phyloP scores from a whole-genome alignment of 1,139 yeast species.

The Sugiyamaella pinicola region DNA sequence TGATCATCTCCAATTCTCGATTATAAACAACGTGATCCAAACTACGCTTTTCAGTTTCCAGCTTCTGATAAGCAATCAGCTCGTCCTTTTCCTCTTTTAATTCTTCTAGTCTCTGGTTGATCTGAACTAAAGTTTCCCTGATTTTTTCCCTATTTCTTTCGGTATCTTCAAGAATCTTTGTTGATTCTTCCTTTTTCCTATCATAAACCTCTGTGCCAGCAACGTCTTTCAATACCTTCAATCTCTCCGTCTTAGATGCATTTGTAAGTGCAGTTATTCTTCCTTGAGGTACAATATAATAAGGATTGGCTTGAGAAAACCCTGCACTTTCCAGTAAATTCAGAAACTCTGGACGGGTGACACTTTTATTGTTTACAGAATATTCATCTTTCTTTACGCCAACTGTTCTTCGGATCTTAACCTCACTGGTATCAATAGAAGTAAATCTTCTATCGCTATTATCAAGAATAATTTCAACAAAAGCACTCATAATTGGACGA shows the following conservation, averaged over 20 bases:
- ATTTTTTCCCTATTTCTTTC: constrained; percentile 70
- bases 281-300: constrained; percentile 97
- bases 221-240: constrained; percentile 80
- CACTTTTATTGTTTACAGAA: constrained; percentile 73
- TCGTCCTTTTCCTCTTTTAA: constrained; percentile 81
- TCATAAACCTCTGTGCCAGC: constrained; percentile 96
- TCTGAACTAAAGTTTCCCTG: constrained; percentile 69
- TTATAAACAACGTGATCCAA: constrained; percentile 77
- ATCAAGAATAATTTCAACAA: constrained; percentile 86
- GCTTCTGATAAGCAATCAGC: constrained; percentile 64
- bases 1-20: constrained; percentile 56
- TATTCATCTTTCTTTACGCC: constrained; percentile 89
- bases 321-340: constrained; percentile 90
- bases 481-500: constrained; percentile 82
- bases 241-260: constrained; percentile 81
- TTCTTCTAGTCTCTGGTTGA: constrained; percentile 72
- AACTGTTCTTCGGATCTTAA: constrained; percentile 80
- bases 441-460: constrained; percentile 78
- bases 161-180: constrained; percentile 76
- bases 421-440: constrained; percentile 61
- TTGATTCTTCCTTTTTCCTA: constrained; percentile 72
- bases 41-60: constrained; percentile 69
- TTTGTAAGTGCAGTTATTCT: constrained; percentile 78
- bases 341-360: constrained; percentile 80
- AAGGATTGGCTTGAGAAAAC: constrained; percentile 86